Conservation (phyloP, 2,329 filamentous ascomycete genomes). For the Fusarium metavorans region DNA sequence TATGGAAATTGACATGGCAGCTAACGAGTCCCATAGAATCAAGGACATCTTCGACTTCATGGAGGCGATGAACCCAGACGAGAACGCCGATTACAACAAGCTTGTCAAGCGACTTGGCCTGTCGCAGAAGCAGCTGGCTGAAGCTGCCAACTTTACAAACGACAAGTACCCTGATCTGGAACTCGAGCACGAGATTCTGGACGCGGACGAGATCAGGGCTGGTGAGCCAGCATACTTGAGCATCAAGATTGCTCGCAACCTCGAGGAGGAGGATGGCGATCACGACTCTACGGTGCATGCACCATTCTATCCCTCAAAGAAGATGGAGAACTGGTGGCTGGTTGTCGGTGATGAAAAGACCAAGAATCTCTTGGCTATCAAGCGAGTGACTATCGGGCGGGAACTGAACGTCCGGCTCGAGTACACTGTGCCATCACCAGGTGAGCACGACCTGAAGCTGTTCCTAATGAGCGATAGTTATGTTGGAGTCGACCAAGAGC, state of each 20-base stretch:
- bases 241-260: conserved; percentile 85
- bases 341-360: conserved; percentile 94
- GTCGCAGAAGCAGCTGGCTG: conserved; percentile 82
- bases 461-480: conserved; percentile 99
- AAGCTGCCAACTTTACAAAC: conserved; percentile 96
- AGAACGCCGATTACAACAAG: conserved; percentile 83
- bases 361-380: conserved; percentile 90
- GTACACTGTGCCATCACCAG: conserved; percentile 86
- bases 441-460: conserved; percentile 88
- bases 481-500: conserved; percentile 95
- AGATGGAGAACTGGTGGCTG: conserved; percentile 99
- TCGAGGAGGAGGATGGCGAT: conserved; percentile 72
- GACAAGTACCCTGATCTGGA: conserved; percentile 96
- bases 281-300: conserved; percentile 89
- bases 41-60: conserved; percentile 98
- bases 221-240: conserved; percentile 86
- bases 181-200: conserved; percentile 87
- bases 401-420: conserved; percentile 85
- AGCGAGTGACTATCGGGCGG: conserved; percentile 87
- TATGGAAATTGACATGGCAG: not conserved
- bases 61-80: conserved; percentile 97
- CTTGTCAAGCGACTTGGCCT: conserved; percentile 84
- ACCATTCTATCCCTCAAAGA: conserved; percentile 91
- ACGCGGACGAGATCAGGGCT: conserved; percentile 82
- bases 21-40: conserved; percentile 68